Conservation (phyloP, 2,329 filamentous ascomycete species). For the Fusarium sp. region DNA sequence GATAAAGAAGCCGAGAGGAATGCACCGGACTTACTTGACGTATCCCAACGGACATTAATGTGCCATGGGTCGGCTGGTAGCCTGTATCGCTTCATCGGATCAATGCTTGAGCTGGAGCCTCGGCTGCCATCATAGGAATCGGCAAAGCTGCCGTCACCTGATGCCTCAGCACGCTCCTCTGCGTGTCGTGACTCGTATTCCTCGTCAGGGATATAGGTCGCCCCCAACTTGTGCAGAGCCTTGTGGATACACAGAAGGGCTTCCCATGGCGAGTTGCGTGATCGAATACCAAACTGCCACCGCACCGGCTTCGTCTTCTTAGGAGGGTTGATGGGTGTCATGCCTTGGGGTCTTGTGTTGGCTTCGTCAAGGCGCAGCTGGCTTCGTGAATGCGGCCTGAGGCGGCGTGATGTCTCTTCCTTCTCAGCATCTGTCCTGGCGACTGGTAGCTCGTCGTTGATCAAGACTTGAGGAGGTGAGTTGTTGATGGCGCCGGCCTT, state of each 20-base stretch:
- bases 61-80: constrained; percentile 97
- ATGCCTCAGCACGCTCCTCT: constrained; percentile 52
- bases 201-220: constrained; percentile 83
- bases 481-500: constrained; percentile 63
- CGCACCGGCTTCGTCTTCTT: constrained; percentile 86
- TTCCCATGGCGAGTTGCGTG: constrained; percentile 92
- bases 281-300: constrained; percentile 98
- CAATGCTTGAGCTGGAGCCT: constrained; percentile 56
- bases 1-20: neutral
- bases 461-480: constrained; percentile 56
- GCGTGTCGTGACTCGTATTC: constrained; percentile 64
- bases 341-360: constrained; percentile 68
- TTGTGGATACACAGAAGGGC: constrained; percentile 96
- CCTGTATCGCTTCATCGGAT: constrained; percentile 75
- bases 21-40: constrained; percentile 74
- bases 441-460: constrained; percentile 61
- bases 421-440: constrained; percentile 78
- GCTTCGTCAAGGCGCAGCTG: constrained; percentile 76
- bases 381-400: constrained; percentile 87
- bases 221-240: constrained; percentile 87
- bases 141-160: constrained; percentile 56
- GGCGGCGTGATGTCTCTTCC: constrained; percentile 80
- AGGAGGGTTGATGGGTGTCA: constrained; percentile 71
- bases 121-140: constrained; percentile 53
- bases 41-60: constrained; percentile 89